These are phyloP conservation scores for Fusarium brachygibbosum DNA, from an alignment of 2,329 filamentous ascomycete genomes.

Conservation along the genomic window DNA sequence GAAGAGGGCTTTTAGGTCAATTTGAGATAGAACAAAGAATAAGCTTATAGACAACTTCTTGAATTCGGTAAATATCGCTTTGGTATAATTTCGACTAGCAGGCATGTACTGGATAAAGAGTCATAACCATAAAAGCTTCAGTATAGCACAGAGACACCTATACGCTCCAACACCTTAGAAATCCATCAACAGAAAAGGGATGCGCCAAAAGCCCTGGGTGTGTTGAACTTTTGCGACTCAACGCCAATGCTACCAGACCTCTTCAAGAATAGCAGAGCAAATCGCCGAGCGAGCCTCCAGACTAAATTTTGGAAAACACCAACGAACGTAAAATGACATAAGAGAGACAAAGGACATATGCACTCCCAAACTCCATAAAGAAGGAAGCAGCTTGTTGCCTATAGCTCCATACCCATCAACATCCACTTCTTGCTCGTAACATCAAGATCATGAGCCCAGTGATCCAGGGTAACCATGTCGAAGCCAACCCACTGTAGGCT, in stretches of 20 bases:
- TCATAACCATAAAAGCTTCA: conserved; percentile 20
- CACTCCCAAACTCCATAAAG: conserved; percentile 40
- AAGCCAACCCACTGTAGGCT: conserved; percentile 96
- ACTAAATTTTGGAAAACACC: conserved; percentile 35
- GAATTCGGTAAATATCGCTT: conserved; percentile 14
- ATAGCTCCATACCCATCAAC: conserved; percentile 90
- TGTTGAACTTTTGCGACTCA: conserved; percentile 35
- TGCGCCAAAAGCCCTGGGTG: conserved; percentile 32
- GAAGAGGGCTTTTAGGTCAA: conserved; percentile 65
- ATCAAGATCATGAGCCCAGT: conserved; percentile 75
- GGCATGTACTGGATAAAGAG: conserved; percentile 15
- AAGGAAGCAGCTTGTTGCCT: conserved; percentile 57
- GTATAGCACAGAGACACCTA: conserved; percentile 26
- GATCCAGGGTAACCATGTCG: conserved; percentile 82
- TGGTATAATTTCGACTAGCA: conserved; percentile 33
- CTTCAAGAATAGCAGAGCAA: conserved; percentile 30
- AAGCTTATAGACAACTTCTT: conserved; percentile 14
- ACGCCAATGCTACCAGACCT: conserved; percentile 39
- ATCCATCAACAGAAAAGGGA: conserved; percentile 16
- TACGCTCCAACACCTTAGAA: conserved; percentile 35
- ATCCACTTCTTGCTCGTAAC: conserved; percentile 84
- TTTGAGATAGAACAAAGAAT: conserved; percentile 22
- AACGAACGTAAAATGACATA: conserved; percentile 33
- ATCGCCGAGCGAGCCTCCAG: conserved; percentile 23
- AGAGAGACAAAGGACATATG: conserved; percentile 36